Conservation (phyloP, 805 yeast genomes). For the Starmerella sp. region DNA sequence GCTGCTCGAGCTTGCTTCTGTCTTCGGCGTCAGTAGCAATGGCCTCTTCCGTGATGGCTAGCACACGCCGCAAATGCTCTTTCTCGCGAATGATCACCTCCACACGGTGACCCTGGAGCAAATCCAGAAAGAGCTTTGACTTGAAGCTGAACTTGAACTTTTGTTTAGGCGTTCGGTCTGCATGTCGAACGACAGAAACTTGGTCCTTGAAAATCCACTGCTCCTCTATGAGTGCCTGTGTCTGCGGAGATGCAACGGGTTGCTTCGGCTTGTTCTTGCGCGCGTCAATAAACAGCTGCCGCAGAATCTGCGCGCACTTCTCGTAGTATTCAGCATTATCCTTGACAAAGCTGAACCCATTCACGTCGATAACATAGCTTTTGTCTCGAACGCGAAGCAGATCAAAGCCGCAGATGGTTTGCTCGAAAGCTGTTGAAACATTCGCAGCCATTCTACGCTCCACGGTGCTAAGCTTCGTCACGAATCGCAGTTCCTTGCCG, state of each 20-base stretch:
- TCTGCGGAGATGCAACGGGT: slow-evolving; percentile 12
- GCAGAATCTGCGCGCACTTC: slow-evolving; percentile 61
- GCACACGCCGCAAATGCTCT: slow-evolving; percentile 71
- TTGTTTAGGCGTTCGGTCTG: slow-evolving; percentile 97
- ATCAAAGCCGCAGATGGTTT: slow-evolving; percentile 96
- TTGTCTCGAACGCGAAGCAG: slow-evolving; percentile 76
- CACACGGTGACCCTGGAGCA: slow-evolving; percentile 87
- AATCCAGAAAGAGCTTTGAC: slow-evolving; percentile 71
- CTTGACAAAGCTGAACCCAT: slow-evolving; percentile 95
- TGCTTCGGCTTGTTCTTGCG: slow-evolving; percentile 30
- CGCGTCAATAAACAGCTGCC: slow-evolving; percentile 61
- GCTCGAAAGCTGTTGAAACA: slow-evolving; percentile 68
- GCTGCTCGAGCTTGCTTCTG: slow-evolving; percentile 56
- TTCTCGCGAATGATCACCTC: slow-evolving; percentile 91
- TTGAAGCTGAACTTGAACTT: slow-evolving; percentile 91
- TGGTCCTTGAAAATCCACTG: slow-evolving; percentile 95
- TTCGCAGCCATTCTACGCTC: slow-evolving; percentile 73
- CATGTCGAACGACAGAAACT: slow-evolving; percentile 87
- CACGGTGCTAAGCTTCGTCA: slow-evolving; percentile 63
- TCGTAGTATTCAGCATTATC: slow-evolving; percentile 83
- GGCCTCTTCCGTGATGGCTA: slow-evolving; percentile 75
- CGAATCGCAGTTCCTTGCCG: slow-evolving; percentile 89
- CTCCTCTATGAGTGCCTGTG: slow-evolving; percentile 33
- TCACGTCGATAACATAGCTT: slow-evolving; percentile 91
- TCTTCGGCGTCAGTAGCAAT: slow-evolving; percentile 69